These are phyloP conservation scores for Scedosporium minutisporum DNA, from an alignment of 2,329 filamentous ascomycete species.

Conservation along the genomic window DNA sequence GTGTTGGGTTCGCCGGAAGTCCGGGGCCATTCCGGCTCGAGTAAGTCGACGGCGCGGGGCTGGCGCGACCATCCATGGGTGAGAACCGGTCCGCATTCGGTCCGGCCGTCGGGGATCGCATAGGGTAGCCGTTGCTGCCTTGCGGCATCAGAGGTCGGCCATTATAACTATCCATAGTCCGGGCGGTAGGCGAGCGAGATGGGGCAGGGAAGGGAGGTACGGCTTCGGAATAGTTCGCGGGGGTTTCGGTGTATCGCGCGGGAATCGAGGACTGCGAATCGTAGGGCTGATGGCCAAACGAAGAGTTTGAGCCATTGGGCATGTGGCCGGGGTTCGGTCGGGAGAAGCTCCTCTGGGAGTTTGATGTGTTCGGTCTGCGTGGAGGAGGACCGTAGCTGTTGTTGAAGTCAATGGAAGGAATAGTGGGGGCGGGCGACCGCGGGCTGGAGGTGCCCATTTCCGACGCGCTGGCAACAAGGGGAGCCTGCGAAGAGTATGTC, in stretches of 20 bases:
- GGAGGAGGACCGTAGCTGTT: constrained; percentile 15
- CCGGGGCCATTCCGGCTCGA: constrained; percentile 15
- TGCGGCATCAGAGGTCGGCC: constrained; percentile 13
- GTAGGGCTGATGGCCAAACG: constrained; percentile 8
- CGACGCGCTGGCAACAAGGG: constrained; percentile 49
- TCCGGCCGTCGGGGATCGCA: constrained; percentile 10
- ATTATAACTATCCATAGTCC: constrained; percentile 21
- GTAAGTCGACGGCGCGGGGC: constrained; percentile 21
- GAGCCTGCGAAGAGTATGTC: constrained; percentile 56
- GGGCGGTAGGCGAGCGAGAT: constrained; percentile 20
- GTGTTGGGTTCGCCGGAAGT: constrained; percentile 12
- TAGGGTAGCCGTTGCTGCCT: constrained; percentile 6
- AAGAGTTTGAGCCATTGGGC: constrained; percentile 12
- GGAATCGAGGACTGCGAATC: constrained; percentile 5
- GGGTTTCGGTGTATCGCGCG: constrained; percentile 16
- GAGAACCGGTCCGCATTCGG: constrained; percentile 19
- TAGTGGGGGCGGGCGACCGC: background rate
- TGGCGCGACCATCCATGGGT: constrained; percentile 21
- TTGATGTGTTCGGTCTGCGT: constrained; percentile 24
- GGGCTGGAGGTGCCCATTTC: constrained; percentile 18
- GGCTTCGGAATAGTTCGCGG: constrained; percentile 17
- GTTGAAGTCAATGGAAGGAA: constrained; percentile 11
- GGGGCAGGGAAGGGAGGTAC: constrained; percentile 23
- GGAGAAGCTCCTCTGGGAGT: constrained; percentile 23
- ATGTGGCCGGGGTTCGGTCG: constrained; percentile 14